Conservation (phyloP, 768 basidiomycete genomes). For the Boletellus ananas region DNA sequence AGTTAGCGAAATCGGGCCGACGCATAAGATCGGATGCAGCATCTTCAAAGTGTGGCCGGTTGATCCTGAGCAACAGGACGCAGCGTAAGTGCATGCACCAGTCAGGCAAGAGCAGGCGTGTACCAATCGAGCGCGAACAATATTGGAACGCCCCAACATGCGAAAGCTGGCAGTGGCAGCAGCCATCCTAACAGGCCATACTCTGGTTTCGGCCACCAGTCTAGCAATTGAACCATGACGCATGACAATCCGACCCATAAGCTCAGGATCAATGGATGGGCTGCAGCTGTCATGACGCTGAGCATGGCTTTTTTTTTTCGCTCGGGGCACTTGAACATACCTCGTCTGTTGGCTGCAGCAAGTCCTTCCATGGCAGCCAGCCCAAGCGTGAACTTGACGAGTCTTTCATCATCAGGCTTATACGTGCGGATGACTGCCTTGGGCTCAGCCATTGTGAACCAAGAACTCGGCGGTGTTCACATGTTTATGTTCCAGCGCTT, state of each 20-base stretch:
- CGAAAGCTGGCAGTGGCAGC: slow-evolving; percentile 62
- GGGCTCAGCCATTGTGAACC: slow-evolving; percentile 36
- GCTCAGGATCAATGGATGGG: slow-evolving; percentile 58
- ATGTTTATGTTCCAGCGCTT: background rate
- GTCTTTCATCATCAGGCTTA: slow-evolving; percentile 49
- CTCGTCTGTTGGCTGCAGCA: slow-evolving; percentile 59
- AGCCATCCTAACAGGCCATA: slow-evolving; percentile 50
- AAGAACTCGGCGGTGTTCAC: background rate
- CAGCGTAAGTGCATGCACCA: background rate
- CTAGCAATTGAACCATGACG: slow-evolving; percentile 53
- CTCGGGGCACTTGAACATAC: slow-evolving; percentile 31
- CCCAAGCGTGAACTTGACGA: slow-evolving; percentile 60
- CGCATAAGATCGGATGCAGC: slow-evolving; percentile 48
- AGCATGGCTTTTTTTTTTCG: background rate
- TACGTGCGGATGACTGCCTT: slow-evolving; percentile 54
- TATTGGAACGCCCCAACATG: slow-evolving; percentile 55
- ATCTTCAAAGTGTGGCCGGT: slow-evolving; percentile 65
- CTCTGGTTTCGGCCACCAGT: slow-evolving; percentile 61
- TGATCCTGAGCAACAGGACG: slow-evolving; percentile 45
- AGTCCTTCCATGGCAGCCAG: slow-evolving; percentile 65
- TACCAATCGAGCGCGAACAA: slow-evolving; percentile 73
- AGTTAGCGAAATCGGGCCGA: slow-evolving; percentile 51
- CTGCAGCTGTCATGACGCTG: slow-evolving; percentile 35
- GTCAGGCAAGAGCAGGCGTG: background rate
- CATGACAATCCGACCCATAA: slow-evolving; percentile 61